Base-by-base conservation (phyloP, 2,329 filamentous ascomycete genomes). In the Penicillium capsulatum region DNA sequence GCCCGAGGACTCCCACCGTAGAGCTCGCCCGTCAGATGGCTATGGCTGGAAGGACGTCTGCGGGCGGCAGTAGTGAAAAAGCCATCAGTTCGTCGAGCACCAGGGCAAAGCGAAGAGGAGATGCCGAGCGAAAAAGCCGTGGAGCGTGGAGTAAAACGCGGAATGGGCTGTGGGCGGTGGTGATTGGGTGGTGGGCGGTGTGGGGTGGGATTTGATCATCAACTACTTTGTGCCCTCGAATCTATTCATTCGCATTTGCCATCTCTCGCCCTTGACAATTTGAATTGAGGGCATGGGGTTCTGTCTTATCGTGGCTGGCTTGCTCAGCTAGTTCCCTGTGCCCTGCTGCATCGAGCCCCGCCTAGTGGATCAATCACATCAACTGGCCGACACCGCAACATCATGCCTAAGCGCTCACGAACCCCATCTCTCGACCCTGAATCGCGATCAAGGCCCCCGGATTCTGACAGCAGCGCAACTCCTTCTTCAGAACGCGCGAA, bases 341-440 rank as follows among this genome's bases (percentile, higher is more conserved):
- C 16, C 15, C 35, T 36, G 24, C 45, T 45, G 46, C 44, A 45
- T 15, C 28, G 19, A 40, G 36, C 34, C 41, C 48, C 47, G 38
- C 45, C 38, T 40, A 47, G 32, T 49, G 42, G 52, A 55, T 42
- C 48, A 43, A 50, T 54, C 54, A 51, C 43, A 48, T 51, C 37
- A 42, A n/a, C 36, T 37, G 30, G 17, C 36, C 34, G 36, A 39
- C 40, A 42, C 37, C 35, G 37, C 44, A 47, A 34, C 36, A 52
- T 33, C 38, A 83, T 82, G 80, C 69, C 70, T 53, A 83, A 83
- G 65, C 79, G 80, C 61, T 71, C 73, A 64, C 70, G 76, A 62
- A 66, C 68, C 44, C 62, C 66, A 19, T 63, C 65, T 51, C 58
- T 64, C 53, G 63, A 64, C 37, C 34, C 36, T 10, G 50, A 54